These are phyloP conservation scores for Lojkania enalia DNA, from an alignment of 2,329 filamentous ascomycete species.

Conservation along the genomic window DNA sequence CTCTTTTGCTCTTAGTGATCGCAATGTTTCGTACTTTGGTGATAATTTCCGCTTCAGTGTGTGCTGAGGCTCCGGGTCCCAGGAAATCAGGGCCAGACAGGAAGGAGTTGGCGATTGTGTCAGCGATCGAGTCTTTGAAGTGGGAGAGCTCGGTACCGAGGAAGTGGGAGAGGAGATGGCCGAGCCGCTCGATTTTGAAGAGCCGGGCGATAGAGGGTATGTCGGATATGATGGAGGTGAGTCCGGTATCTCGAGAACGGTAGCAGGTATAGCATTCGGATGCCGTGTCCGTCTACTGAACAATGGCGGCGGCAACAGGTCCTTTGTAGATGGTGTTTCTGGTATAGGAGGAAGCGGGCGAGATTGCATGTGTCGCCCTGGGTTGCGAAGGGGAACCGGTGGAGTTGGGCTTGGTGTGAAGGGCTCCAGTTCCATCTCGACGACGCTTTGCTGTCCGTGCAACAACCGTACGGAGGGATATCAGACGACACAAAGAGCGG, in stretches of 20 bases:
- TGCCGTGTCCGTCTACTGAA: slow-evolving; percentile 28
- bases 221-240: slow-evolving; percentile 12
- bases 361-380: background rate
- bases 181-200: slow-evolving; percentile 20
- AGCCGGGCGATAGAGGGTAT: slow-evolving; percentile 13
- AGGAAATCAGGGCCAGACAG: slow-evolving; percentile 1
- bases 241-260: slow-evolving; percentile 24
- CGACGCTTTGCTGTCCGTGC: too few relatives aligned
- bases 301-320: slow-evolving; percentile 30
- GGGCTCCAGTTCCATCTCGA: background rate
- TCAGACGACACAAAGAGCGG: too few relatives aligned
- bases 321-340: slow-evolving; percentile 4
- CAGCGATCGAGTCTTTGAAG: slow-evolving; percentile 13
- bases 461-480: too few relatives aligned
- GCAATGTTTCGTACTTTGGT: slow-evolving; percentile 34
- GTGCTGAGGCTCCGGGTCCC: slow-evolving; percentile 16
- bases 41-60: slow-evolving; percentile 23
- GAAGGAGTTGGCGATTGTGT: slow-evolving; percentile 10
- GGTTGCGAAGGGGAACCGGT: background rate
- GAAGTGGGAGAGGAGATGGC: slow-evolving; percentile 20
- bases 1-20: slow-evolving; percentile 38
- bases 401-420: slow-evolving; percentile 1
- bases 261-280: slow-evolving; percentile 22
- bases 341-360: background rate
- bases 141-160: slow-evolving; percentile 20